Conservation (phyloP, 2,329 filamentous ascomycete genomes). For the Venturia pyrina region DNA sequence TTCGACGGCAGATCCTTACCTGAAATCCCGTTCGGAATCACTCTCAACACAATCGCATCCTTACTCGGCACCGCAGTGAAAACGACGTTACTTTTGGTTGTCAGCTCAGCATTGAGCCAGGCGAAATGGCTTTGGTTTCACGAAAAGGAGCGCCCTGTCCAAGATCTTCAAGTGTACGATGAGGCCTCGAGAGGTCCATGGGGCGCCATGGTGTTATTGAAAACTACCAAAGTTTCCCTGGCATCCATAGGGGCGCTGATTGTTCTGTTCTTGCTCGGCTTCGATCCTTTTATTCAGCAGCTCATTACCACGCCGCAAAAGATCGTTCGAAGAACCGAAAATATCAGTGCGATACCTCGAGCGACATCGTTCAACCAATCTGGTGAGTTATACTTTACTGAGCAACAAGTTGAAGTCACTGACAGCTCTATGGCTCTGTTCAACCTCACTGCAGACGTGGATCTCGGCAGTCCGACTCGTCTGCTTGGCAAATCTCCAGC, state of each 20-base stretch:
- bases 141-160: conserved; percentile 21
- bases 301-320: conserved; percentile 20
- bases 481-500: background rate
- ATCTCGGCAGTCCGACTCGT: conserved; percentile 16
- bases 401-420: background rate
- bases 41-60: conserved; percentile 8
- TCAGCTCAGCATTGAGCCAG: conserved; percentile 16
- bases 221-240: conserved; percentile 14
- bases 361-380: background rate
- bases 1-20: conserved; percentile 6
- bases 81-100: conserved; percentile 1
- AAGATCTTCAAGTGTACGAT: conserved; percentile 27
- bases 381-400: background rate
- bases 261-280: conserved; percentile 16
- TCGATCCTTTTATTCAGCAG: conserved; percentile 26
- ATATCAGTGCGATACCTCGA: background rate
- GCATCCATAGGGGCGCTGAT: conserved; percentile 20
- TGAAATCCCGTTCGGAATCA: background rate
- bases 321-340: conserved; percentile 11
- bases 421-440: no score
- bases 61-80: background rate
- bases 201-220: conserved; percentile 11
- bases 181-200: conserved; percentile 13
- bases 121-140: conserved; percentile 28
- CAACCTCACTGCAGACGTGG: background rate